Conservation (phyloP, 1,139 yeast species). For the Yamadazyma sp. region DNA sequence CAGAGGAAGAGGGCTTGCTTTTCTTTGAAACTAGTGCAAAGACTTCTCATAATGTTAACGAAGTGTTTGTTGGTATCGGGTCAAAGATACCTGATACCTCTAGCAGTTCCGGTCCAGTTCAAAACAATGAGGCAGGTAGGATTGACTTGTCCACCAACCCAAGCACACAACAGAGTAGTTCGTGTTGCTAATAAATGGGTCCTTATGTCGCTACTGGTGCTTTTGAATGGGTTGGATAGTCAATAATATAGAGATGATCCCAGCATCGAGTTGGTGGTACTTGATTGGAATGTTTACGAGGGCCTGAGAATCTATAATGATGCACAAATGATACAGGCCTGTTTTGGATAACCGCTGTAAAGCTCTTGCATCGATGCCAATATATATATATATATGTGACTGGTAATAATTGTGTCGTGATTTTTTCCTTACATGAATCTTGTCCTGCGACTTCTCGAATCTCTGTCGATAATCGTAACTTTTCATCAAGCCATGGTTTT, state of each 20-base stretch:
- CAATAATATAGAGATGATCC: no score
- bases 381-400: neutral
- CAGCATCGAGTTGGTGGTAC: no score
- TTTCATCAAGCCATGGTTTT: slow-evolving; percentile 5
- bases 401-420: neutral
- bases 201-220: no score
- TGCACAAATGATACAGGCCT: no score
- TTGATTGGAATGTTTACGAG: no score
- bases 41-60: slow-evolving; percentile 78
- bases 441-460: neutral
- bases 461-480: no score
- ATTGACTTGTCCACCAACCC: slow-evolving; percentile 23
- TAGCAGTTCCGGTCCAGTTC: slow-evolving; percentile 2
- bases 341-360: no score
- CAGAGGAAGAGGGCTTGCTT: slow-evolving; percentile 70
- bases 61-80: slow-evolving; percentile 81
- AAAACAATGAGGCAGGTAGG: slow-evolving; percentile 23
- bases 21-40: slow-evolving; percentile 95
- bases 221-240: no score
- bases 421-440: no score
- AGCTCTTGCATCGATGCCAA: no score
- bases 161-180: slow-evolving; percentile 7
- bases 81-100: slow-evolving; percentile 64
- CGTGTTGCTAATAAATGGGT: slow-evolving; percentile 10
- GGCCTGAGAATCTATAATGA: no score